These are phyloP conservation scores for Amauroascus niger DNA, from an alignment of 2,329 filamentous ascomycete genomes.

Conservation along the genomic window DNA sequence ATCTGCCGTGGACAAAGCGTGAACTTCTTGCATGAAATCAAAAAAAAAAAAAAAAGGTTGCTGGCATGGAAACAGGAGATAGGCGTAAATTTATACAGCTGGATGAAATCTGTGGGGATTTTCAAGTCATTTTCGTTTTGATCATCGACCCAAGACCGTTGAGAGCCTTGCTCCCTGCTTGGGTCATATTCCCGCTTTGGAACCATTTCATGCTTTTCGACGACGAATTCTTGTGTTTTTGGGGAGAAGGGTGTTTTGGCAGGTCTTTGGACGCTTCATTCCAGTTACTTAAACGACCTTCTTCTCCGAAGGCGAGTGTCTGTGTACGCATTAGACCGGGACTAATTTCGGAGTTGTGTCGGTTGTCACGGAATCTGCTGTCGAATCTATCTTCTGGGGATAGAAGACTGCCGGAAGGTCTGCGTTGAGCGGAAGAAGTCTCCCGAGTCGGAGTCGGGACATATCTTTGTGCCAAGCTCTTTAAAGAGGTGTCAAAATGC, in stretches of 20 bases:
- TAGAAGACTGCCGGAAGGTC: conserved; percentile 5
- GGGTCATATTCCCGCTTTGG: conserved; percentile 14
- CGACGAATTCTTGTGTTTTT: conserved; percentile 8
- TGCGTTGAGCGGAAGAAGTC: not conserved
- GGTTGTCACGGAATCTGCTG: not conserved
- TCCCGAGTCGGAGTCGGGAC: conserved; percentile 1
- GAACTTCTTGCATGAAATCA: no score
- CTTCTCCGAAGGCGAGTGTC: not conserved
- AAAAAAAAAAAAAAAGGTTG: not conserved
- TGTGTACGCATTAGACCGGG: not conserved
- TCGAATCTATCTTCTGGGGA: not conserved
- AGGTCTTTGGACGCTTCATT: not conserved
- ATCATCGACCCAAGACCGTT: conserved; percentile 17
- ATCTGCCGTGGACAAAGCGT: not conserved
- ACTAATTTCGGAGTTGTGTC: not conserved
- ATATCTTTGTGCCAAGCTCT: conserved; percentile 12
- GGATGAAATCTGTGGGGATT: not conserved
- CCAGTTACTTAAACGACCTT: not conserved
- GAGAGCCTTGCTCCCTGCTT: conserved; percentile 15
- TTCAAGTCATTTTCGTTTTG: conserved; percentile 1
- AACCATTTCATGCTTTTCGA: conserved; percentile 18
- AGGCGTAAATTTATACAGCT: not conserved
- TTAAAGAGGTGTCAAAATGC: conserved; percentile 13
- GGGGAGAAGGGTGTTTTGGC: not conserved
- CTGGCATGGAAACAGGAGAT: not conserved